These are phyloP conservation scores for Durio zibethinus DNA, from an alignment of 345 rosid species.

Conservation along the genomic window DNA sequence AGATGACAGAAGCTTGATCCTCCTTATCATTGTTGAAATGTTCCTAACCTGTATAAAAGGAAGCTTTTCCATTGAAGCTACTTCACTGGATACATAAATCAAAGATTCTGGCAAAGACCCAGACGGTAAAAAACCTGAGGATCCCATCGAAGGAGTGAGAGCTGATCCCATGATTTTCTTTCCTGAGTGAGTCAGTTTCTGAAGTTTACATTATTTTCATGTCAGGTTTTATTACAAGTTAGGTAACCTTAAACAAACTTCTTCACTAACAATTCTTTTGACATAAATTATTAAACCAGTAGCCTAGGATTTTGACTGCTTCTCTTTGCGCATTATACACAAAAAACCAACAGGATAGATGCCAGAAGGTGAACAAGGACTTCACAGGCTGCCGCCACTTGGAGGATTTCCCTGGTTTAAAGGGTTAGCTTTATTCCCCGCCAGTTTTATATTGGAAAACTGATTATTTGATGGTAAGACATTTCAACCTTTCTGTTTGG, in stretches of 20 bases:
- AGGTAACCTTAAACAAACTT: slow-evolving; percentile 8
- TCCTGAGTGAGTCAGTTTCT: neutral
- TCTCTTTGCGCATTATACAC: slow-evolving; percentile 28
- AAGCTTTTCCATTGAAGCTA: slow-evolving; percentile 47
- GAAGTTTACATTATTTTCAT: slow-evolving; percentile 1
- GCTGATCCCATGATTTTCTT: slow-evolving; percentile 20
- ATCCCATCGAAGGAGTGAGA: slow-evolving; percentile 28
- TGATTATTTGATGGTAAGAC: neutral
- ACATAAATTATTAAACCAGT: slow-evolving; percentile 17
- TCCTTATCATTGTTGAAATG: slow-evolving; percentile 50
- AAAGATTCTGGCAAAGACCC: slow-evolving; percentile 47
- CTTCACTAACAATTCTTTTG: neutral
- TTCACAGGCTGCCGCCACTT: slow-evolving; percentile 49
- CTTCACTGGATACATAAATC: slow-evolving; percentile 43
- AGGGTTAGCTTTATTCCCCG: slow-evolving; percentile 22
- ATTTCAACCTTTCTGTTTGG: slow-evolving; percentile 2
- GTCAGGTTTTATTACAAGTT: slow-evolving; percentile 8
- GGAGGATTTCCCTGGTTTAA: slow-evolving; percentile 38
- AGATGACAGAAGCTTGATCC: slow-evolving; percentile 52
- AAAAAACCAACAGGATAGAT: slow-evolving; percentile 25
- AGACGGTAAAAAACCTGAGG: slow-evolving; percentile 43
- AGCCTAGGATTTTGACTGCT: slow-evolving; percentile 38
- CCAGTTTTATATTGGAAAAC: slow-evolving; percentile 11
- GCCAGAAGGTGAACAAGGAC: slow-evolving; percentile 15
- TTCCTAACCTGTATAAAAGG: slow-evolving; percentile 44